These are phyloP conservation scores for Cytidiella melzeri DNA, from an alignment of 768 basidiomycete genomes.

Conservation along the genomic window DNA sequence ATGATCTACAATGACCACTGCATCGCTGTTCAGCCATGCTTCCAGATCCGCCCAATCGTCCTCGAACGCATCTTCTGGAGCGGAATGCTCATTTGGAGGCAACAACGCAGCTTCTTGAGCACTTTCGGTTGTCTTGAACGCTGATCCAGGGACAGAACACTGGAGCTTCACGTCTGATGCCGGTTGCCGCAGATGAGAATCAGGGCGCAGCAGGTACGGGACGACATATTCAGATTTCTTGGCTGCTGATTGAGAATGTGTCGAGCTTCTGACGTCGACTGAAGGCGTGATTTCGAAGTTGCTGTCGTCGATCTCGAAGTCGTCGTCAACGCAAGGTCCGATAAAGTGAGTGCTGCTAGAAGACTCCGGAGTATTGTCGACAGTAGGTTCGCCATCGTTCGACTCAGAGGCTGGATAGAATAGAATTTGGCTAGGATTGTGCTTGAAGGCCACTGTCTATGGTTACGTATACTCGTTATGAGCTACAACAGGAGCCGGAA, in stretches of 20 bases:
- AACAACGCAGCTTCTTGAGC: neutral
- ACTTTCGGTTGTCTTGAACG: too few species aligned
- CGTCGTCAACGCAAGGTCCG: conserved; percentile 16
- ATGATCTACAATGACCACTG: conserved; percentile 42
- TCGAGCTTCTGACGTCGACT: too few species aligned
- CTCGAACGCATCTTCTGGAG: neutral
- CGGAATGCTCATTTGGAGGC: neutral
- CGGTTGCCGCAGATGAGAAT: too few species aligned
- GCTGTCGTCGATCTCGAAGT: conserved; percentile 29
- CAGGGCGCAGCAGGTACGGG: too few species aligned
- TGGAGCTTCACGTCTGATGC: too few species aligned
- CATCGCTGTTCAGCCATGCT: conserved; percentile 61
- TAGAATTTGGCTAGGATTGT: neutral
- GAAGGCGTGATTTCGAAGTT: conserved; percentile 22
- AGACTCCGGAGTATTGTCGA: neutral
- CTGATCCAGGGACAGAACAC: too few species aligned
- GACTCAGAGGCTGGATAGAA: neutral
- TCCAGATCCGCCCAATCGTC: conserved; percentile 64
- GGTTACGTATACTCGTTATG: neutral
- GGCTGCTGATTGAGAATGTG: too few species aligned
- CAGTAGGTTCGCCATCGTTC: neutral
- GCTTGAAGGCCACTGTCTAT: neutral
- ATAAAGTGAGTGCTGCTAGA: neutral
- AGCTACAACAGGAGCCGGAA: too few species aligned
- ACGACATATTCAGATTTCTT: too few species aligned